Conservation (phyloP, 2,329 filamentous ascomycete genomes). For the Elsinoe necatrix region DNA sequence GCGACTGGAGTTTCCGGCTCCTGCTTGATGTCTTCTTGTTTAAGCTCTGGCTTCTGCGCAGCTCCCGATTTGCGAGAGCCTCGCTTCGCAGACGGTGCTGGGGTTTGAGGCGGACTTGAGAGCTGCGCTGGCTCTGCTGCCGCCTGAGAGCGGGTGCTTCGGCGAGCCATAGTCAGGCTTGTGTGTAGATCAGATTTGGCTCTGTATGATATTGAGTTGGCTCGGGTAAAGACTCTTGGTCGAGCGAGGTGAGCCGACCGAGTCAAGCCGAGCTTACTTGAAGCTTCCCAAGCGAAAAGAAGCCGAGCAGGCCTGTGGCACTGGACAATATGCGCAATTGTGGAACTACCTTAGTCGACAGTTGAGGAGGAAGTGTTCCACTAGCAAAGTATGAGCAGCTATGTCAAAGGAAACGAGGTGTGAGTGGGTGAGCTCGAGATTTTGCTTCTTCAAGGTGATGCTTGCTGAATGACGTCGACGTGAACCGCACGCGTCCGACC, state of each 20-base stretch:
- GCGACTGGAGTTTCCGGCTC: conserved; percentile 17
- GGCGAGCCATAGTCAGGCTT: conserved; percentile 15
- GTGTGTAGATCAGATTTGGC: background rate
- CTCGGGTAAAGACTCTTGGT: background rate
- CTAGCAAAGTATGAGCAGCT: background rate
- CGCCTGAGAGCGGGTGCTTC: conserved; percentile 18
- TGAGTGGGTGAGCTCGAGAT: background rate
- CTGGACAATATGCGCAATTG: background rate
- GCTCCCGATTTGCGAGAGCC: conserved; percentile 20
- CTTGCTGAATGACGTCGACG: background rate
- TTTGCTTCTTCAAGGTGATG: background rate
- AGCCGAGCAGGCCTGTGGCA: background rate
- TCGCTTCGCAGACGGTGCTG: conserved; percentile 26
- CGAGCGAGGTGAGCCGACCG: background rate
- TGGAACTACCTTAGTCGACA: no score
- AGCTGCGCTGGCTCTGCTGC: conserved; percentile 30
- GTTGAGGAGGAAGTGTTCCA: no score
- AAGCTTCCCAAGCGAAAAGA: background rate
- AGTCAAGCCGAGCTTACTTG: background rate
- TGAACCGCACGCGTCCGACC: background rate
- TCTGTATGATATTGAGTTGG: background rate
- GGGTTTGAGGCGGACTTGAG: conserved; percentile 37
- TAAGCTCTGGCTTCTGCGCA: conserved; percentile 17
- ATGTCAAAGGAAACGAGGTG: background rate
- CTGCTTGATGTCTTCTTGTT: conserved; percentile 19